Base-by-base conservation (phyloP, 2,329 filamentous ascomycete genomes). In the Colletotrichum coccodes region DNA sequence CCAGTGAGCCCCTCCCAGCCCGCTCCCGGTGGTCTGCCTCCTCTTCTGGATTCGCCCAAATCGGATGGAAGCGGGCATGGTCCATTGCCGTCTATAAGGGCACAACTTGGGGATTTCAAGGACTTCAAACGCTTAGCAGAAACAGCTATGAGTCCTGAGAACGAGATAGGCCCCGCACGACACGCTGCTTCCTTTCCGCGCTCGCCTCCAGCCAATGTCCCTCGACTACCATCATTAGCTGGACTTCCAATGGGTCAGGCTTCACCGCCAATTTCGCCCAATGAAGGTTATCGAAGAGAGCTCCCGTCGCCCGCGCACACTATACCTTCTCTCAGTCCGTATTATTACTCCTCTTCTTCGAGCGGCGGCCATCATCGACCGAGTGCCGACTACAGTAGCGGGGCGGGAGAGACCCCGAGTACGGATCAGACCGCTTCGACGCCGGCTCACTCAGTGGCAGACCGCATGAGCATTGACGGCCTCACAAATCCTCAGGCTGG, bases 401-500 rank as follows among this genome's bases (percentile, higher is more conserved):
- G 77, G 52, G 79, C 81, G 61, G 80, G 81, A 6, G 85, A 86
- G 71, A 84, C 83, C 12, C 82, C 85, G 8, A 83, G 78, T 60
- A 82, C 81, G 2, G 84, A 86, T 56, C 79, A 81, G 36, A 83
- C 82, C 5, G 77, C 71, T 12, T 79, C 82, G 16, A 83, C 85
- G 4, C 81, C 85, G 49, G 78, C 79, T 32, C 80, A 79, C 11
- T 73, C 80, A 3, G 82, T 82, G 7, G 81, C 82, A 23, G 86
- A 89, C 70, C 82, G 83, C 57, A 88, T 89, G 86, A 88, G 86
- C 73, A 87, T 88, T 54, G 87, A 90, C 63, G 85, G 83, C 23
- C 84, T 89, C 62, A 86, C 86, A 12, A 86, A 84, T 73, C 85
- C 86, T 4, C 79, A 82, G 42, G 87, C 85, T 23, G 80, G 80